A percentile compares a stretch with the other conserved stretches of the same genome.
These are phyloP conservation scores for Kwoniella pini DNA, from an alignment of 768 basidiomycete genomes.

Conservation along the genomic window DNA sequence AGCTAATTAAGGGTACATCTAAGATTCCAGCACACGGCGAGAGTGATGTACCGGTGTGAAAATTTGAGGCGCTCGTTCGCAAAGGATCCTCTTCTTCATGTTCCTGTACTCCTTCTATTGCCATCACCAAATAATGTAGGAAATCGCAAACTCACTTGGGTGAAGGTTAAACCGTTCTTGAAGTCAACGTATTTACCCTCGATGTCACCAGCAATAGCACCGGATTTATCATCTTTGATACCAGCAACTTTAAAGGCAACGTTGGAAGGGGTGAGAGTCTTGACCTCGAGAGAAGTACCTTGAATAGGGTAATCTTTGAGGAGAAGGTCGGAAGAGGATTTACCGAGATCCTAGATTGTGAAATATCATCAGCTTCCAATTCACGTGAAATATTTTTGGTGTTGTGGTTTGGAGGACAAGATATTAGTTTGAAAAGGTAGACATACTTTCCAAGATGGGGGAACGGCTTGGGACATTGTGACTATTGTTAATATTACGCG, in stretches of 20 bases:
- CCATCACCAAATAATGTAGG: not conserved
- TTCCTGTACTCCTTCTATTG: not conserved
- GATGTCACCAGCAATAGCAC: slow-evolving; percentile 78
- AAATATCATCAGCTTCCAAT: not conserved
- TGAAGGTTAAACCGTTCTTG: slow-evolving; percentile 90
- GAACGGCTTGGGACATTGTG: slow-evolving; percentile 81
- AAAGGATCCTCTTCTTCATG: not conserved
- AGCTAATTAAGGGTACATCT: too few relatives aligned
- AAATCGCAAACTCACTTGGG: slow-evolving; percentile 58
- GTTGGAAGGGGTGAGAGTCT: slow-evolving; percentile 62
- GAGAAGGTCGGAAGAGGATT: slow-evolving; percentile 93
- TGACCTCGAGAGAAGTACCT: slow-evolving; percentile 58
- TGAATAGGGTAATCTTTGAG: slow-evolving; percentile 86
- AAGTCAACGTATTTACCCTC: slow-evolving; percentile 92
- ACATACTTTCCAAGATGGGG: slow-evolving; percentile 91
- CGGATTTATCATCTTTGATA: slow-evolving; percentile 70
- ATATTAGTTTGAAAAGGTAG: not conserved
- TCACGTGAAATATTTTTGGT: too few relatives aligned
- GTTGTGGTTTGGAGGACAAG: too few relatives aligned
- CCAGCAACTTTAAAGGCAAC: slow-evolving; percentile 94
- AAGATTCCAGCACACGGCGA: too few relatives aligned
- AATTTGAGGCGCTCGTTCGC: too few relatives aligned
- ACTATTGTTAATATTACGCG: slow-evolving; percentile 9
- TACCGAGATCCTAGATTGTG: slow-evolving; percentile 61
- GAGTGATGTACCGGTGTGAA: too few relatives aligned